Conservation (phyloP, 2,329 filamentous ascomycete species). For the Conoideocrella luteorostrata region DNA sequence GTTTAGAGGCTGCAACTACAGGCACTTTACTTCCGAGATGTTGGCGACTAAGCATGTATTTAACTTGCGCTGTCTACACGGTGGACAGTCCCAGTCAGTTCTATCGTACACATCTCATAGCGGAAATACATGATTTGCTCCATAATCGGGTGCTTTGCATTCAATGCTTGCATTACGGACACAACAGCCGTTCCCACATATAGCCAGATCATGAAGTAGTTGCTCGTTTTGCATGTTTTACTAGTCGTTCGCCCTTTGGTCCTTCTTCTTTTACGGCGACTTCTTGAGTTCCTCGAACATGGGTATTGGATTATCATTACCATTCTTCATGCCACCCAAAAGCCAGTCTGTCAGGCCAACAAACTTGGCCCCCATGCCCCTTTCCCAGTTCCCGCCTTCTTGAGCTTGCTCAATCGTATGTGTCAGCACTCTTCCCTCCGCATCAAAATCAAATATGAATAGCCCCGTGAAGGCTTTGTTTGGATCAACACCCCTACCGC, state of each 20-base stretch:
- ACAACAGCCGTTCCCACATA: no score
- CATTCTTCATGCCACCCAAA: conserved; percentile 60
- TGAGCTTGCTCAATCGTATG: conserved; percentile 95
- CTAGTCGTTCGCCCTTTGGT: not conserved
- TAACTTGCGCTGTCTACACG: no score
- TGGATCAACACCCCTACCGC: conserved; percentile 36
- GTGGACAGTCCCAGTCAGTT: no score
- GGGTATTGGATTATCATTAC: conserved; percentile 26
- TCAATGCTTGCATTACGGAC: no score
- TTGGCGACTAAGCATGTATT: no score
- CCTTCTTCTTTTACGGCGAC: conserved; percentile 5
- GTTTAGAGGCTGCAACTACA: no score
- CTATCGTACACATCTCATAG: no score
- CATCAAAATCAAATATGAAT: conserved; percentile 94
- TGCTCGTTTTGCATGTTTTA: no score
- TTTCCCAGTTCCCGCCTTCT: conserved; percentile 75
- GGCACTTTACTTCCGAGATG: no score
- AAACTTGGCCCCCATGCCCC: conserved; percentile 71
- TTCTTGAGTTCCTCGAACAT: conserved; percentile 27
- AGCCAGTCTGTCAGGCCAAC: conserved; percentile 94
- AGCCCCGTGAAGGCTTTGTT: conserved; percentile 80
- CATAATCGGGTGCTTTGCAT: no score
- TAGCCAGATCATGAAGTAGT: no score
- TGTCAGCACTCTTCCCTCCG: conserved; percentile 71
- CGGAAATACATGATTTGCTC: no score